Conservation (phyloP, 106 monocot genomes). For the Dioscorea alata region DNA sequence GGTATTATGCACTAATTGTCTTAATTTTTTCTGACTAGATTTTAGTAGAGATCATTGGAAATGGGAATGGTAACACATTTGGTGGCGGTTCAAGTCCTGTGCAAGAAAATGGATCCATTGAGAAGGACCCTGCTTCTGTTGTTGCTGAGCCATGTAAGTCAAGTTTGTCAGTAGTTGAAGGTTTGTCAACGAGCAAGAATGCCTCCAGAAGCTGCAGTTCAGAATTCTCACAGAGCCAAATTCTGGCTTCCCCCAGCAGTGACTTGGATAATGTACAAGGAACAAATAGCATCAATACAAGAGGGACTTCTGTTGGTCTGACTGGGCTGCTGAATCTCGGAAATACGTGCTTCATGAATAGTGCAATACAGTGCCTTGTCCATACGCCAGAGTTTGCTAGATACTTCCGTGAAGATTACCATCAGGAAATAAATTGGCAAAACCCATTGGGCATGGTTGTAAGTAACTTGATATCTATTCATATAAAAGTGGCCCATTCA, state of each 20-base stretch:
- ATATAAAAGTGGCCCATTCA: too few relatives aligned
- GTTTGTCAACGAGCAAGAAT: constrained; percentile 60
- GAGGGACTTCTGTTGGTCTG: constrained; percentile 72
- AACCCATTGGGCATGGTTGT: constrained; percentile 98
- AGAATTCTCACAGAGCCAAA: constrained; percentile 55
- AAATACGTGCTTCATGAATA: constrained; percentile 99
- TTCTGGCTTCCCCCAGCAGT: constrained; percentile 46
- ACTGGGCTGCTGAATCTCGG: constrained; percentile 91
- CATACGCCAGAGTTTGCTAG: constrained; percentile 96
- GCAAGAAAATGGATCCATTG: constrained; percentile 74
- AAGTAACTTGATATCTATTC: constrained; percentile 30
- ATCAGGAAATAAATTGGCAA: constrained; percentile 93
- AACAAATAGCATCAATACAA: constrained; percentile 39
- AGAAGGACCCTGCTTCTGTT: constrained; percentile 54
- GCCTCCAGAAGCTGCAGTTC: constrained; percentile 63
- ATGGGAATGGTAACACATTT: constrained; percentile 45
- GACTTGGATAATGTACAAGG: constrained; percentile 59
- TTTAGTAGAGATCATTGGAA: constrained; percentile 66
- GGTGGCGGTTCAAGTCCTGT: constrained; percentile 48
- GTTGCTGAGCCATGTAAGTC: constrained; percentile 43
- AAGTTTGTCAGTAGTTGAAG: constrained; percentile 43
- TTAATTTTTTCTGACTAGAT: constrained; percentile 44
- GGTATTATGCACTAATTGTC: not conserved
- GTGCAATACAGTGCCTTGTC: constrained; percentile 95
- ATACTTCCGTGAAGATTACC: constrained; percentile 94